phyloP scores from a whole-genome alignment of 495 filamentous ascomycete species.

The Hyphodiscus hymeniophilus region DNA sequence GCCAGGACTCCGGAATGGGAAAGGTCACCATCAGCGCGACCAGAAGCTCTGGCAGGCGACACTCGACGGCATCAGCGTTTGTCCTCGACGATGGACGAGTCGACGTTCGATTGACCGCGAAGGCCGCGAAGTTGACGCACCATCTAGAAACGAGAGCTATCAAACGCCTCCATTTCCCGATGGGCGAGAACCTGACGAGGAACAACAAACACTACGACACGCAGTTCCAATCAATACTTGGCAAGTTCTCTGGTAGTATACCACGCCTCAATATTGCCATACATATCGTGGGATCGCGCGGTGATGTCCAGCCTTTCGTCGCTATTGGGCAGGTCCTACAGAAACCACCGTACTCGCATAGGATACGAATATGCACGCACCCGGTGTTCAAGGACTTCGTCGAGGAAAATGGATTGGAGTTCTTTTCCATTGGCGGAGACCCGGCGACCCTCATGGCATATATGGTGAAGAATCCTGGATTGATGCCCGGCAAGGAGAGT shows the following conservation, averaged over 20 bases:
- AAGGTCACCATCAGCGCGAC: no score
- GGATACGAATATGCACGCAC: slow-evolving; percentile 75
- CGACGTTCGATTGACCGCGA: slow-evolving; percentile 10
- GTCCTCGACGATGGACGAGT: slow-evolving; percentile 6
- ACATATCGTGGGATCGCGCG: slow-evolving; percentile 68
- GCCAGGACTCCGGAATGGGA: no score
- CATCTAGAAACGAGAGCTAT: slow-evolving; percentile 2
- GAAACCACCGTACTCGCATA: slow-evolving; percentile 54
- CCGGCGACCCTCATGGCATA: slow-evolving; percentile 73
- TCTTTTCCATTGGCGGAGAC: slow-evolving; percentile 72
- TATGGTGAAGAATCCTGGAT: slow-evolving; percentile 81
- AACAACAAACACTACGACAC: slow-evolving; percentile 10
- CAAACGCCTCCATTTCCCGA: not conserved
- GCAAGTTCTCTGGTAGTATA: slow-evolving; percentile 7
- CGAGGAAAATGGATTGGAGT: slow-evolving; percentile 60
- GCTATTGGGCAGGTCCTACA: slow-evolving; percentile 52
- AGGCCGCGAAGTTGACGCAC: slow-evolving; percentile 1
- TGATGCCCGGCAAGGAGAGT: slow-evolving; percentile 62
- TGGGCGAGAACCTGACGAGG: slow-evolving; percentile 9
- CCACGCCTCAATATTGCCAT: slow-evolving; percentile 64
- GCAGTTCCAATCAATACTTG: slow-evolving; percentile 4
- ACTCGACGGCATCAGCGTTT: no score
- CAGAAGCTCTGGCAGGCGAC: no score
- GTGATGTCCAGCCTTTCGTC: slow-evolving; percentile 71
- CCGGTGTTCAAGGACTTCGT: slow-evolving; percentile 62